Conservation (phyloP, 352 stramenopile species). For the Plasmopara viticola region DNA sequence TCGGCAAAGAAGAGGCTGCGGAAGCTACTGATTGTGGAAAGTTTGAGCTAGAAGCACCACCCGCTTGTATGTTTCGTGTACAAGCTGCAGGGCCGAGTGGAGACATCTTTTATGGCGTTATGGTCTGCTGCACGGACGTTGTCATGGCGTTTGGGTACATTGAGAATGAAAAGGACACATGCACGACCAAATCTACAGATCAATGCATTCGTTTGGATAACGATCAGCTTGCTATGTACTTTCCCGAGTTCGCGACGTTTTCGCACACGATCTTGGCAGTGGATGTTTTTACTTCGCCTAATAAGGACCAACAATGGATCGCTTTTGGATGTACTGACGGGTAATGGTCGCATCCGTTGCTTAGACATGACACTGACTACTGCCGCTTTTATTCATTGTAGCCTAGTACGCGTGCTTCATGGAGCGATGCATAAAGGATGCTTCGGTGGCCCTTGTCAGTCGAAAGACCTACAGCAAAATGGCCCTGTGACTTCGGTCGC, state of each 20-base stretch:
- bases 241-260: constrained; percentile 63
- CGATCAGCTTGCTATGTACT: constrained; percentile 61
- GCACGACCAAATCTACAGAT: constrained; percentile 1
- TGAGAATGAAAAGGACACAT: constrained; percentile 22
- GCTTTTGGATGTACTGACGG: constrained; percentile 68
- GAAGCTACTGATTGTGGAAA: constrained; percentile 17
- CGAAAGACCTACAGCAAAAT: constrained; percentile 48
- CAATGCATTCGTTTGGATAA: constrained; percentile 42
- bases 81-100: constrained; percentile 23
- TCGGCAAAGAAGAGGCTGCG: constrained; percentile 7
- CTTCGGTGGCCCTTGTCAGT: constrained; percentile 40
- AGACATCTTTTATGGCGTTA: constrained; percentile 47
- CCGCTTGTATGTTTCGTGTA: constrained; percentile 45
- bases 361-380: constrained; percentile 2
- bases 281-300: constrained; percentile 24
- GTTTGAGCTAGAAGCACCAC: constrained; percentile 54
- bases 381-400: constrained; percentile 8
- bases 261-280: constrained; percentile 46
- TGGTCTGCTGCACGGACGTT: constrained; percentile 51
- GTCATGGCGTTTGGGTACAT: constrained; percentile 63
- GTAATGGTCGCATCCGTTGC: constrained; percentile 15
- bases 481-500: constrained; percentile 55
- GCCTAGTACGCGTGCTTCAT: constrained; percentile 46
- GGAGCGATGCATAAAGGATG: constrained; percentile 26
- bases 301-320: constrained; percentile 33